Conservation (phyloP, 495 filamentous ascomycete genomes). For the Lindgomyces ingoldianus region DNA sequence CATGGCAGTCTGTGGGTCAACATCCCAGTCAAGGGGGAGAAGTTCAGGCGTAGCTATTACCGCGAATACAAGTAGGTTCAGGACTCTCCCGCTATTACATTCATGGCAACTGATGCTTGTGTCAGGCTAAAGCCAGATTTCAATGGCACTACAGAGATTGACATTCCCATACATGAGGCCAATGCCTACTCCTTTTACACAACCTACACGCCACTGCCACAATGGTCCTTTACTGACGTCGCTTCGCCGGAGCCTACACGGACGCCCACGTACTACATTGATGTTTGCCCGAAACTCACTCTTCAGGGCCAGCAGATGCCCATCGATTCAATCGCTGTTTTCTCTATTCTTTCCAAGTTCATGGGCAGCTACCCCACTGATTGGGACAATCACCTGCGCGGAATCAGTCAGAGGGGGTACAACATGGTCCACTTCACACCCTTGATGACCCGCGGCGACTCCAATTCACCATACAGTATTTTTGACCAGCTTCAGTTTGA, state of each 20-base stretch:
- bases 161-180: slow-evolving; percentile 77
- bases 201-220: slow-evolving; percentile 83
- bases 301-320: slow-evolving; percentile 70
- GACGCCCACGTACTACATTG: slow-evolving; percentile 83
- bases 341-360: slow-evolving; percentile 96
- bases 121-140: slow-evolving; percentile 84
- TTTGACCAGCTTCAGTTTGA: slow-evolving; percentile 91
- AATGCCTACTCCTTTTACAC: slow-evolving; percentile 96
- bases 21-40: slow-evolving; percentile 71
- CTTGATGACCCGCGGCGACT: slow-evolving; percentile 80
- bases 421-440: slow-evolving; percentile 99
- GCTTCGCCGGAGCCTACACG: slow-evolving; percentile 57
- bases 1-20: slow-evolving; percentile 96
- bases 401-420: slow-evolving; percentile 86
- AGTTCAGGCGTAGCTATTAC: slow-evolving; percentile 76
- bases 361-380: slow-evolving; percentile 87
- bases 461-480: slow-evolving; percentile 96
- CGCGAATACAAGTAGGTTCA: slow-evolving; percentile 69
- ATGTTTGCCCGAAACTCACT: slow-evolving; percentile 81
- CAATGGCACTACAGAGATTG: slow-evolving; percentile 85
- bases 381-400: slow-evolving; percentile 85
- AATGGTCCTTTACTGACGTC: slow-evolving; percentile 62
- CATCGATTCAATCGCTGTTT: slow-evolving; percentile 82
- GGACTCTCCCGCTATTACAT: not conserved
- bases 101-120: slow-evolving; percentile 8